A percentile compares a stretch with the other conserved stretches of the same genome.
Conservation (phyloP, 2,329 filamentous ascomycete genomes). For the Trichoderma oligosporum region DNA sequence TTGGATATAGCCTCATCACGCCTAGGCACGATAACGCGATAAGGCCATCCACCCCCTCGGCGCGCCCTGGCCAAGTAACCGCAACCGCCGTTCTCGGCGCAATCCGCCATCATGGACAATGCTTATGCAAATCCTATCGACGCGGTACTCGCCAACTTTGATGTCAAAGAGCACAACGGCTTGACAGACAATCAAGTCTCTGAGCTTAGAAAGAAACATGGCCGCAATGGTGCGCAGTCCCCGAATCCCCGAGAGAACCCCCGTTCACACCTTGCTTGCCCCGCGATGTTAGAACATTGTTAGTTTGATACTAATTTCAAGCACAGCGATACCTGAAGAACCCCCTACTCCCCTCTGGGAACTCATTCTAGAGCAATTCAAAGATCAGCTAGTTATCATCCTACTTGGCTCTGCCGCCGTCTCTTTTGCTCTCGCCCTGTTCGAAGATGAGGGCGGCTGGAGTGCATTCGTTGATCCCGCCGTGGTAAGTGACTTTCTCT, state of each 20-base stretch:
- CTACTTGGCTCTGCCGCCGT: slow-evolving; percentile 87
- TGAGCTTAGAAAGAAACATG: slow-evolving; percentile 54
- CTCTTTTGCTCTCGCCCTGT: slow-evolving; percentile 87
- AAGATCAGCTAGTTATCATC: slow-evolving; percentile 96
- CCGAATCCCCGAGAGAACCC: not conserved
- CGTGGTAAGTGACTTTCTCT: slow-evolving; percentile 62
- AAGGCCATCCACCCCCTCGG: not conserved
- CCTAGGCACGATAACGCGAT: slow-evolving; percentile 1
- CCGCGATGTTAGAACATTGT: not conserved
- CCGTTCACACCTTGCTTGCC: not conserved
- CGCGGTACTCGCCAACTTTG: slow-evolving; percentile 57
- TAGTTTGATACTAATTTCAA: slow-evolving; percentile 7
- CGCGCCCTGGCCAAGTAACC: slow-evolving; percentile 2
- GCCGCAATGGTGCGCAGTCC: slow-evolving; percentile 59
- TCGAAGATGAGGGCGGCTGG: slow-evolving; percentile 92
- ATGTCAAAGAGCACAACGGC: slow-evolving; percentile 52
- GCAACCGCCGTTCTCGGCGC: slow-evolving; percentile 18
- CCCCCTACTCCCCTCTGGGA: slow-evolving; percentile 95
- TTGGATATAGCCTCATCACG: slow-evolving; percentile 7
- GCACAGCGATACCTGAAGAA: slow-evolving; percentile 67
- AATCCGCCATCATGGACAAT: slow-evolving; percentile 52
- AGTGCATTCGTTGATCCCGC: slow-evolving; percentile 94
- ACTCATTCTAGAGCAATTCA: slow-evolving; percentile 96
- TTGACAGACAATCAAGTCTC: slow-evolving; percentile 57
- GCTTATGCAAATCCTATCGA: slow-evolving; percentile 57